Conservation (phyloP, 75 land plant species). For the Pinus taeda region DNA sequence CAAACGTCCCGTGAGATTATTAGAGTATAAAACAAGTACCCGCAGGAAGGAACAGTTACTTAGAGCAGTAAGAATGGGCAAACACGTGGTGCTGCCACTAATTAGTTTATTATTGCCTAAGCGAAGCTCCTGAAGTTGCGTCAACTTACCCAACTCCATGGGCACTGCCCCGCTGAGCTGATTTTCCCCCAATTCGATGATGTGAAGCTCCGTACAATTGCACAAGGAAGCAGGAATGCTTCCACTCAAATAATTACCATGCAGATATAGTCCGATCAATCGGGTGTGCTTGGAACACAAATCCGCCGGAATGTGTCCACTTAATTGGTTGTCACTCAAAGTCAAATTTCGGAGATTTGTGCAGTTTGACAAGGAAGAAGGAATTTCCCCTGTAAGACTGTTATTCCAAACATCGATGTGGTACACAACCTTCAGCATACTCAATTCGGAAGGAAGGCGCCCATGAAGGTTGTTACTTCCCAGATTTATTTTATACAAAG, state of each 20-base stretch:
- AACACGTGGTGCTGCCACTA: not conserved
- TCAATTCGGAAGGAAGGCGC: not conserved
- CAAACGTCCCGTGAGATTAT: not conserved
- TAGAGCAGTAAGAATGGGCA: constrained; percentile 1
- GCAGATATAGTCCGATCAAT: not conserved
- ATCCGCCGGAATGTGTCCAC: constrained; percentile 16
- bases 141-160: not conserved
- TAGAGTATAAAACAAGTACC: not conserved
- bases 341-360: constrained; percentile 14
- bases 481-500: not conserved
- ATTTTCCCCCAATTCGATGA: not conserved
- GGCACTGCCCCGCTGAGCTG: not conserved
- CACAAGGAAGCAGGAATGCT: not conserved
- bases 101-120: not conserved
- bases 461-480: not conserved
- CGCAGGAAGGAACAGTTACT: not conserved
- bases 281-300: not conserved
- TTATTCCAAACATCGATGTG: not conserved
- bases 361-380: constrained; percentile 8
- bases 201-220: not conserved
- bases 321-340: constrained; percentile 2
- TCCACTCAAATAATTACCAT: constrained; percentile 6
- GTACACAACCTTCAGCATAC: not conserved
- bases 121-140: not conserved
- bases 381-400: not conserved